A percentile compares a stretch with the other conserved stretches of the same genome.
phyloP scores from a whole-genome alignment of 495 filamentous ascomycete genomes.

The Daldinia bambusicola region DNA sequence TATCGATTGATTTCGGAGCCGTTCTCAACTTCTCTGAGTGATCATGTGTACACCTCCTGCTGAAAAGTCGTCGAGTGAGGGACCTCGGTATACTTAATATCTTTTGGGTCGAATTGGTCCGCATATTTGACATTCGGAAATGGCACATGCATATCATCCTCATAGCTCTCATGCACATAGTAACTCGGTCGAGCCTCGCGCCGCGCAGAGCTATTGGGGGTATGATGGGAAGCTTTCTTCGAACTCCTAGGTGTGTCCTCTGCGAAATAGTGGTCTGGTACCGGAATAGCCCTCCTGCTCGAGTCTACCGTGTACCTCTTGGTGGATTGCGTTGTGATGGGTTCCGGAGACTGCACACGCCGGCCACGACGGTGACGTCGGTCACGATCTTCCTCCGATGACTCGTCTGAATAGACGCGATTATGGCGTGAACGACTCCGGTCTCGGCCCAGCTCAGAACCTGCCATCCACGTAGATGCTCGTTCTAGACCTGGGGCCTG shows the following conservation, averaged over 20 bases:
- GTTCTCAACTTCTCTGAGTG: neutral
- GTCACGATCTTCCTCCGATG: constrained; percentile 44
- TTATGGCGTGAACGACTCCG: constrained; percentile 44
- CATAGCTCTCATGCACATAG: constrained; percentile 34
- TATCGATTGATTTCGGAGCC: neutral
- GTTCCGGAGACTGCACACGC: constrained; percentile 44
- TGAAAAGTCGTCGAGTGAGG: constrained; percentile 21
- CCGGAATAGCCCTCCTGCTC: constrained; percentile 27
- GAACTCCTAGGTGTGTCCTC: constrained; percentile 37
- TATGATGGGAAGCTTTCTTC: constrained; percentile 34
- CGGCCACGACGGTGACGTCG: constrained; percentile 40
- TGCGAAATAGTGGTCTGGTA: constrained; percentile 34
- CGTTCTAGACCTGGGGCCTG: constrained; percentile 31
- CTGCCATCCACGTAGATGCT: constrained; percentile 37
- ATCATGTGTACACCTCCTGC: constrained; percentile 24
- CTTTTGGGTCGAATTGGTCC: constrained; percentile 18
- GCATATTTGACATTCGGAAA: constrained; percentile 41
- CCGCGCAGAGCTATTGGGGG: constrained; percentile 42
- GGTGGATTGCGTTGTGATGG: constrained; percentile 17
- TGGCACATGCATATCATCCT: constrained; percentile 26
- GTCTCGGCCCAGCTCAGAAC: constrained; percentile 37
- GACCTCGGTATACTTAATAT: constrained; percentile 30
- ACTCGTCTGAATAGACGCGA: constrained; percentile 35
- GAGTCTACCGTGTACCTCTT: constrained; percentile 36
- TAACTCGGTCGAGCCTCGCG: constrained; percentile 28